Percentiles rank a stretch among this genome's conserved stretches.
Evolutionary conservation across 257 asterid species (phyloP).

Genomic region (Nicotiana paniculata): DNA sequence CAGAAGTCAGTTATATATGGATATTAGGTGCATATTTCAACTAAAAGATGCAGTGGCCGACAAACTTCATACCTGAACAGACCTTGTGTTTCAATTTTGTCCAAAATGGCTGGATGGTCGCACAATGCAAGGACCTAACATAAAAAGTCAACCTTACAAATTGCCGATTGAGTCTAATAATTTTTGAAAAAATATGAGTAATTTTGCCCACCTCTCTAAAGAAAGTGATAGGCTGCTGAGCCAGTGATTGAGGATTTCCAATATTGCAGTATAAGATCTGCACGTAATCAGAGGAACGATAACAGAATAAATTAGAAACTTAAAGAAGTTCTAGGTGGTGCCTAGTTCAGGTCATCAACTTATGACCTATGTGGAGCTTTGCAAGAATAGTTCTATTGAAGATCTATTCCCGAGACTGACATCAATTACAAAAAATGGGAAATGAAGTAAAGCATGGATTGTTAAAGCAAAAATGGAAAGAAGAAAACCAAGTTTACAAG

Average conservation of each 20-base stretch:
- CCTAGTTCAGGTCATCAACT: neutral
- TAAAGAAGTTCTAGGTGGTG: neutral
- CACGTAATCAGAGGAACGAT: conserved; percentile 5
- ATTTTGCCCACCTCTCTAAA: conserved; percentile 73
- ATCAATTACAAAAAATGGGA: neutral
- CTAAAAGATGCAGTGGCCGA: neutral
- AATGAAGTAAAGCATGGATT: neutral
- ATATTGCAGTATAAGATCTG: conserved; percentile 92
- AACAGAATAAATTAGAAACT: neutral
- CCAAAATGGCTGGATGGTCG: conserved; percentile 87
- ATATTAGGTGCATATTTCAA: neutral
- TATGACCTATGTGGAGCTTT: neutral
- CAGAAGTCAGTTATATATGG: neutral
- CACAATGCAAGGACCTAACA: conserved; percentile 90
- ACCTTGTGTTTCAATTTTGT: conserved; percentile 79
- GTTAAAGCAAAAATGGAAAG: neutral
- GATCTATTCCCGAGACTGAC: neutral
- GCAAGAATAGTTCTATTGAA: neutral
- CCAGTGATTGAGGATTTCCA: conserved; percentile 94
- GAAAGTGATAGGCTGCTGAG: conserved; percentile 92
- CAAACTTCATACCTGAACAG: conserved; percentile 60
- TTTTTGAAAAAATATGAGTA: neutral
- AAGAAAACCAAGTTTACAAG: neutral
- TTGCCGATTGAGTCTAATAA: neutral
- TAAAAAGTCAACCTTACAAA: conserved; percentile 11